Evolutionary conservation across 768 basidiomycete genomes (phyloP), one percentile per base, ranked within the genome.

Genomic region (Termitomyces sp.): DNA sequence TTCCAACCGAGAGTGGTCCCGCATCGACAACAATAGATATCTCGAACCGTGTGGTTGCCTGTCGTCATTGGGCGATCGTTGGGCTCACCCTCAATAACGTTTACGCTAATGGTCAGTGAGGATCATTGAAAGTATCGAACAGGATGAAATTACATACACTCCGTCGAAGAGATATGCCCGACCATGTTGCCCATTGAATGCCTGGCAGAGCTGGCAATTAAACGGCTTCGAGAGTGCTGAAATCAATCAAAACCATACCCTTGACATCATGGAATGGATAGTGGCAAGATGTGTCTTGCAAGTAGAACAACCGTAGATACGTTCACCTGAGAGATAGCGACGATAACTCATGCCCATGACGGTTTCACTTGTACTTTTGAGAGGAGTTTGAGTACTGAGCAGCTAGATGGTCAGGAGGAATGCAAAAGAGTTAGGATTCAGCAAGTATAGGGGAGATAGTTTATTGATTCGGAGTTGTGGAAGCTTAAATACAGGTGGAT

Each of bases 171-270:
- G 84, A 70, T 95, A 94, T 17, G 96, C 96, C 56, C 91, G 80
- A 17, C 96, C 96, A 71, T 97, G 94, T 72, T 97, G 94, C 27
- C 96, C 96, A 61, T 92, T 94, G 79, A 98, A 98, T 43, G 91
- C 91, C 96, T 98, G 37, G 45, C 42, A 42, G 40, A 39, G 51
- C 45, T 55, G 44, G 54, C 60, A 56, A 52, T 64, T 41, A 44
- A 46, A 61, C 17, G 68, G 65, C 47, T 51, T 32, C 19, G 28
- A 48, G 32, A 43, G 41, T 32, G 14, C 19, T 57, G 40, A 14
- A 47, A 43, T 23, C 32, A 44, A 54, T 43, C 35, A 10, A 75
- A 85, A 63, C 17, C 50, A 16, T 63, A 92, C 93, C 70, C 91
- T 80, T 58, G 91, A 94, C 64, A 94, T 83, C 89, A 95, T 93